Percentiles rank a stretch among this genome's conserved stretches.
These are phyloP conservation scores for Phytopythium delawarense DNA, from an alignment of 352 stramenopile species.

Conservation along the genomic window DNA sequence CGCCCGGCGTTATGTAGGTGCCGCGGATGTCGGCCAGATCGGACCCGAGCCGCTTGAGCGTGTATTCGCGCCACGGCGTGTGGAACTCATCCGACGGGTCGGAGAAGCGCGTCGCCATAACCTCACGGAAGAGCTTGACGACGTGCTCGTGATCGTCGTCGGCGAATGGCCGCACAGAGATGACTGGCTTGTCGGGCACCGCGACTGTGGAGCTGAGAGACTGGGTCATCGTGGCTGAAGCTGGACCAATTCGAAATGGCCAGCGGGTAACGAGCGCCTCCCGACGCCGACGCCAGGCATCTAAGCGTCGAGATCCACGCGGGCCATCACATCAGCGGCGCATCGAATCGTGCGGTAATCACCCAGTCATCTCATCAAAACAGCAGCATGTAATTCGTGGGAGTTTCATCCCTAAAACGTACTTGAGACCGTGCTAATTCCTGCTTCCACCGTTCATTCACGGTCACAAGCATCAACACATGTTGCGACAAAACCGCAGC, in stretches of 20 bases:
- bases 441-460: no score
- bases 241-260: not conserved
- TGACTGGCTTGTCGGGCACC: not conserved
- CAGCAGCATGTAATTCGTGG: not conserved
- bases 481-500: not conserved
- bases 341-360: not conserved
- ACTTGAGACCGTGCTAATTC: not conserved
- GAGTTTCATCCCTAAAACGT: not conserved
- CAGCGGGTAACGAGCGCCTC: no score
- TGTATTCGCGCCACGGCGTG: slow-evolving; percentile 15
- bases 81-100: slow-evolving; percentile 3
- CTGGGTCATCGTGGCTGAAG: slow-evolving; percentile 2
- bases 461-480: no score
- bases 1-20: slow-evolving; percentile 19
- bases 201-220: not conserved
- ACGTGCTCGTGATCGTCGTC: slow-evolving; percentile 18
- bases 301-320: not conserved
- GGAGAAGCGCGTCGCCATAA: slow-evolving; percentile 17
- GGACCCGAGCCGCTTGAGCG: slow-evolving; percentile 15
- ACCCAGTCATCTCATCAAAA: not conserved
- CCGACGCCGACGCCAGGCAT: not conserved
- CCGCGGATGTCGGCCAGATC: slow-evolving; percentile 27
- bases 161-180: slow-evolving; percentile 22
- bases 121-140: slow-evolving; percentile 20
- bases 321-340: not conserved